Evolutionary conservation across 2,329 filamentous ascomycete species (phyloP).

Genomic region (Colletotrichum chlorophyti): DNA sequence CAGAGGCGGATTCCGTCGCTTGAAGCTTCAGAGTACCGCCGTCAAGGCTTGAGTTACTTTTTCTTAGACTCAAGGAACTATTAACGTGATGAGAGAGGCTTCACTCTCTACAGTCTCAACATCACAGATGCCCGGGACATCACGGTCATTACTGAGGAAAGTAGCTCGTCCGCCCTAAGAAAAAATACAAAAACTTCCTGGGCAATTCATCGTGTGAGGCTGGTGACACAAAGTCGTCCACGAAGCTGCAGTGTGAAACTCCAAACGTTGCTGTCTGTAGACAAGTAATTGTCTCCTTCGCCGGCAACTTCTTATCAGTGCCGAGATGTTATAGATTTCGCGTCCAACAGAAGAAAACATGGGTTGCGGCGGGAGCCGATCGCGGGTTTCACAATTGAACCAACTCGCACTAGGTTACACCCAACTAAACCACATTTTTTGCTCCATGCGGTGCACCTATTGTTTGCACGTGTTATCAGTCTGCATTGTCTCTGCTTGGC

Average conservation of each 20-base stretch:
- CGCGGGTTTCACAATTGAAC: too few species aligned
- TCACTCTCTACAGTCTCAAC: neutral
- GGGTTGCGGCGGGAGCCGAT: neutral
- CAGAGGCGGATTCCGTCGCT: conserved; percentile 68
- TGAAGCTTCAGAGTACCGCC: conserved; percentile 35
- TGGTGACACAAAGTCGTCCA: too few species aligned
- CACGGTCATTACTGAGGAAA: neutral
- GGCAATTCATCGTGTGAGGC: neutral
- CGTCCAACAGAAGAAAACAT: neutral
- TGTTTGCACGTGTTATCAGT: too few species aligned
- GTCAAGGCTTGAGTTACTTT: conserved; percentile 2
- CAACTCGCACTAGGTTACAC: too few species aligned
- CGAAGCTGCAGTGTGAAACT: neutral
- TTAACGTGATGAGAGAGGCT: neutral
- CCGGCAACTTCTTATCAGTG: too few species aligned
- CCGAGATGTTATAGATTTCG: too few species aligned
- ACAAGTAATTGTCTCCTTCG: too few species aligned
- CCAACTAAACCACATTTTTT: too few species aligned
- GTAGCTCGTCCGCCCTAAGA: neutral
- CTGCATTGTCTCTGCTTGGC: too few species aligned
- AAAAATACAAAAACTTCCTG: neutral
- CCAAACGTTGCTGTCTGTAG: too few species aligned
- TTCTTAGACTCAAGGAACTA: too few species aligned
- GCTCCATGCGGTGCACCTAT: too few species aligned
- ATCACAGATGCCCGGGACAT: neutral